Evolutionary conservation across 2,329 filamentous ascomycete species (phyloP).

Genomic region (Blumeria graminis): DNA sequence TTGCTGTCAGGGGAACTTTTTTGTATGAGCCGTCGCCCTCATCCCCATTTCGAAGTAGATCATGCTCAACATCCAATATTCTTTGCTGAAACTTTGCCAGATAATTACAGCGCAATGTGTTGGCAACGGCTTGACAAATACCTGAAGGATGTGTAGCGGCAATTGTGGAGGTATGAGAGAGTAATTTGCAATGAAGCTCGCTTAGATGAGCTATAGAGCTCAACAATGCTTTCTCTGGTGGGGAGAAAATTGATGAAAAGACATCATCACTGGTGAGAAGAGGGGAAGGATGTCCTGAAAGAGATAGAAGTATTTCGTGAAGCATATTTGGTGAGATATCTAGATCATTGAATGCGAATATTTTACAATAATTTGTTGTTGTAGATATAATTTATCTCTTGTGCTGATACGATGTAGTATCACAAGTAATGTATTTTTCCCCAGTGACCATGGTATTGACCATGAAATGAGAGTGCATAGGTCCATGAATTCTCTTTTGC

Average conservation of each 20-base stretch:
- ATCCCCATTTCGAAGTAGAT: slow-evolving; percentile 45
- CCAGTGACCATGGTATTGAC: too few species aligned
- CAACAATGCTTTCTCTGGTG: slow-evolving; percentile 64
- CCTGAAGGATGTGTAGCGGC: slow-evolving; percentile 49
- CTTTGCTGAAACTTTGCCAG: slow-evolving; percentile 61
- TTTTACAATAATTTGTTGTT: too few species aligned
- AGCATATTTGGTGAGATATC: slow-evolving; percentile 39
- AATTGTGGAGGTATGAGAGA: slow-evolving; percentile 40
- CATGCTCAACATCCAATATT: slow-evolving; percentile 61
- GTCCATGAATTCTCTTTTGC: too few species aligned
- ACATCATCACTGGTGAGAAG: slow-evolving; percentile 39
- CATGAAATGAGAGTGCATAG: too few species aligned
- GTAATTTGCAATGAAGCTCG: slow-evolving; percentile 49
- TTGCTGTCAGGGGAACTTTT: slow-evolving; percentile 70
- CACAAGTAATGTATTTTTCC: too few species aligned
- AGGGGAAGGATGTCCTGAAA: slow-evolving; percentile 81
- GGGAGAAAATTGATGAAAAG: slow-evolving; percentile 32
- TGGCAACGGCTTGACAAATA: slow-evolving; percentile 70
- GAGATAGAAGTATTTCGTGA: slow-evolving; percentile 90
- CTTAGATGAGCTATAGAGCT: slow-evolving; percentile 54
- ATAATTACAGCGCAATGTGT: slow-evolving; percentile 49
- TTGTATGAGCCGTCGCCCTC: slow-evolving; percentile 62
- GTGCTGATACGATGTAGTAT: too few species aligned
- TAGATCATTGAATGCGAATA: not conserved
- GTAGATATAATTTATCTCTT: too few species aligned